Percentiles rank a stretch among this genome's conserved stretches.
Evolutionary conservation across 2,329 filamentous ascomycete species (phyloP).

Genomic region (Nemania abortiva): DNA sequence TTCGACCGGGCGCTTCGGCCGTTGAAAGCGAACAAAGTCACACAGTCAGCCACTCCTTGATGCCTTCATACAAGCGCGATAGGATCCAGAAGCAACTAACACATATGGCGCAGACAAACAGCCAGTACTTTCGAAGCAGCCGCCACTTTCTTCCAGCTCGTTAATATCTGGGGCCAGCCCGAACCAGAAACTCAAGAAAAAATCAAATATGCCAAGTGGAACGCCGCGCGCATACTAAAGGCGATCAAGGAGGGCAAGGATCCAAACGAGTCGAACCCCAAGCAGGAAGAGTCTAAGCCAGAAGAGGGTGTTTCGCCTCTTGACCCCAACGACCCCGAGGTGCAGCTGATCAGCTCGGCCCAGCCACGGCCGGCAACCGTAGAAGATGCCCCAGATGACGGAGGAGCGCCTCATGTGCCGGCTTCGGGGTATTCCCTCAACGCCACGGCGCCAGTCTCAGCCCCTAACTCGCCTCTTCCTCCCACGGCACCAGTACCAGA

Average conservation of each 20-base stretch:
- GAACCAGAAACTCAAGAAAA: slow-evolving; percentile 84
- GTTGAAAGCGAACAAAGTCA: slow-evolving; percentile 84
- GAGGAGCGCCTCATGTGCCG: slow-evolving; percentile 46
- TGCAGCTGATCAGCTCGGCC: slow-evolving; percentile 63
- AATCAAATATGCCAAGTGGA: slow-evolving; percentile 97
- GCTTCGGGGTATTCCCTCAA: slow-evolving; percentile 45
- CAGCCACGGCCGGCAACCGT: slow-evolving; percentile 59
- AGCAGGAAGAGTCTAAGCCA: slow-evolving; percentile 64
- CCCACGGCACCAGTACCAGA: slow-evolving; percentile 47
- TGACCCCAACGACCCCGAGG: slow-evolving; percentile 75
- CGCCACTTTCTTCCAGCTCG: slow-evolving; percentile 89
- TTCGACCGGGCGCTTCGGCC: slow-evolving; percentile 87
- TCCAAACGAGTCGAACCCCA: slow-evolving; percentile 91
- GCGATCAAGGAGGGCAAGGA: slow-evolving; percentile 92
- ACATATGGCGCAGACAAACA: slow-evolving; percentile 73
- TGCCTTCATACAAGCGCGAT: not conserved
- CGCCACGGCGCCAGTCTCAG: slow-evolving; percentile 54
- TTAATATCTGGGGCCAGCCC: slow-evolving; percentile 82
- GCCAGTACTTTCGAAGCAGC: slow-evolving; percentile 94
- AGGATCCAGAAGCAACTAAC: slow-evolving; percentile 25
- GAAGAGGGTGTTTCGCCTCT: slow-evolving; percentile 62
- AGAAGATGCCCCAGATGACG: slow-evolving; percentile 66
- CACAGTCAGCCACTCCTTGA: slow-evolving; percentile 65
- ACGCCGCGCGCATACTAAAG: slow-evolving; percentile 89
- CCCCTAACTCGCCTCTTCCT: slow-evolving; percentile 52